phyloP scores from a whole-genome alignment of 2,329 filamentous ascomycete genomes.

The Hirsutella thompsonii region DNA sequence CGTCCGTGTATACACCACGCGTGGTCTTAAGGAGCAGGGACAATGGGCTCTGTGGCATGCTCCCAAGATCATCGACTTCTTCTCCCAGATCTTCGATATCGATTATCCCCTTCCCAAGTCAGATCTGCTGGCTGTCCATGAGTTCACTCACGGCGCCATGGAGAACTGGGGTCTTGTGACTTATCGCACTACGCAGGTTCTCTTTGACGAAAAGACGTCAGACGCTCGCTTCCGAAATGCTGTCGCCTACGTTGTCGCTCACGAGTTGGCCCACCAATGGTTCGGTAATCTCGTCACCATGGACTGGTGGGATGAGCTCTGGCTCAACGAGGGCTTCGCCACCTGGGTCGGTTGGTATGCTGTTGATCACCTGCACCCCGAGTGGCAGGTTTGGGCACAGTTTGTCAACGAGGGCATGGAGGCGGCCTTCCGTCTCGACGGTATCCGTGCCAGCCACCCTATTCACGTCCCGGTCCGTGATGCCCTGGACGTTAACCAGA shows the following conservation, averaged over 20 bases:
- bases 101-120: conserved; percentile 91
- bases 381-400: conserved; percentile 96
- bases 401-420: conserved; percentile 94
- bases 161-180: conserved; percentile 97
- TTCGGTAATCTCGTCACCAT: conserved; percentile 92
- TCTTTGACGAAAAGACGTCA: conserved; percentile 90
- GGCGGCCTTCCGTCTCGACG: conserved; percentile 79
- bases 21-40: conserved; percentile 86
- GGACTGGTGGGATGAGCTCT: conserved; percentile 93
- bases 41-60: conserved; percentile 82
- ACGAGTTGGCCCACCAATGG: conserved; percentile 94
- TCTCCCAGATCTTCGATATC: conserved; percentile 86
- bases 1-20: conserved; percentile 90
- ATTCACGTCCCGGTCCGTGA: conserved; percentile 93
- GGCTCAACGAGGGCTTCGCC: conserved; percentile 93
- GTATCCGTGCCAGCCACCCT: conserved; percentile 81
- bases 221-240: conserved; percentile 86
- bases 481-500: conserved; percentile 91
- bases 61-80: conserved; percentile 89
- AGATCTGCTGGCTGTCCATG: conserved; percentile 81
- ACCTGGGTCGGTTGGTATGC: conserved; percentile 98
- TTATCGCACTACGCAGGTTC: conserved; percentile 84
- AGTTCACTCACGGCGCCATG: conserved; percentile 82
- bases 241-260: conserved; percentile 94
- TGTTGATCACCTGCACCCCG: conserved; percentile 81